Conservation (phyloP, 1,284 basidiomycete genomes). For the Heterobasidion occidentale region DNA sequence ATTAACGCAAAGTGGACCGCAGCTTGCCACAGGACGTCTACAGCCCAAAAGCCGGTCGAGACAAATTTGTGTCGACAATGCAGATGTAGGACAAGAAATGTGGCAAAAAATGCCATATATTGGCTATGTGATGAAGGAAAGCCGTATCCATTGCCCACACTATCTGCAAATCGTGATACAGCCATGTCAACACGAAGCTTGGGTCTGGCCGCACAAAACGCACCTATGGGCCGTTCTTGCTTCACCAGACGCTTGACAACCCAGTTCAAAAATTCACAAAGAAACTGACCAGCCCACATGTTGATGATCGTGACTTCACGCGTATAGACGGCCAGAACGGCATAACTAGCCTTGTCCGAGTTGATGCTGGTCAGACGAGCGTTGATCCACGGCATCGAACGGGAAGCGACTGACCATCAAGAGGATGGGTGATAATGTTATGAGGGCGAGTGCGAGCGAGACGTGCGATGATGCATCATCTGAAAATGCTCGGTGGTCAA, state of each 20-base stretch:
- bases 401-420: slow-evolving; percentile 46
- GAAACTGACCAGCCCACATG: slow-evolving; percentile 78
- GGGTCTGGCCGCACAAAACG: slow-evolving; percentile 15
- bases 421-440: slow-evolving; percentile 70
- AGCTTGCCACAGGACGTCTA: slow-evolving; percentile 43
- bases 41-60: slow-evolving; percentile 36
- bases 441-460: slow-evolving; percentile 57
- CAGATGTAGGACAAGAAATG: slow-evolving; percentile 71
- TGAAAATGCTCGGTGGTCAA: slow-evolving; percentile 17
- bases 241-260: slow-evolving; percentile 62
- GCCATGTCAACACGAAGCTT: slow-evolving; percentile 1
- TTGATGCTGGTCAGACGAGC: background rate
- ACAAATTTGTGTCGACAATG: slow-evolving; percentile 62
- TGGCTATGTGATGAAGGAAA: slow-evolving; percentile 88
- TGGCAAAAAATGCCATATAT: slow-evolving; percentile 81
- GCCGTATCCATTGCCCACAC: slow-evolving; percentile 70
- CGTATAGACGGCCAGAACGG: slow-evolving; percentile 66
- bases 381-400: background rate
- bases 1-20: slow-evolving; percentile 44
- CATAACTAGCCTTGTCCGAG: slow-evolving; percentile 60
- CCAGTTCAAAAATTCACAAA: slow-evolving; percentile 68
- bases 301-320: slow-evolving; percentile 72
- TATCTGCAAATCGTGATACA: slow-evolving; percentile 27
- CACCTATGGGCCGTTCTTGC: slow-evolving; percentile 63
- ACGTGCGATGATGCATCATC: slow-evolving; percentile 60